These are phyloP conservation scores for Zygoascus hellenicus DNA, from an alignment of 1,139 yeast species.

Conservation along the genomic window DNA sequence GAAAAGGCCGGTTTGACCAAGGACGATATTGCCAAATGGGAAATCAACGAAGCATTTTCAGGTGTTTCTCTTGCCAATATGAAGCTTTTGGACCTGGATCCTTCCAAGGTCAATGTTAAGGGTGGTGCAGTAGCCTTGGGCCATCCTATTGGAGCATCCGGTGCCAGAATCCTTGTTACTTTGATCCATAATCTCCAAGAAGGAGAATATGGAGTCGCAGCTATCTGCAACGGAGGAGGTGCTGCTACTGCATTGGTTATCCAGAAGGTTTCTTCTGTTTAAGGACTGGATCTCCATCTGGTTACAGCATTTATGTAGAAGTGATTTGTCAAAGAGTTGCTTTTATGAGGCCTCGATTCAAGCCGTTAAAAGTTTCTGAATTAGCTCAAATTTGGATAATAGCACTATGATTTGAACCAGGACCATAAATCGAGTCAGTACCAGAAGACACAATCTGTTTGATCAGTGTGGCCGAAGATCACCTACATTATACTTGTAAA, in stretches of 20 bases:
- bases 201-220: constrained; percentile 89
- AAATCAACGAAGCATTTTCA: constrained; percentile 89
- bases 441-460: too few relatives aligned
- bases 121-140: constrained; percentile 98
- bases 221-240: constrained; percentile 96
- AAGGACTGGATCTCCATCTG: not conserved
- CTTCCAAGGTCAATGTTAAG: constrained; percentile 71
- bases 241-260: constrained; percentile 80
- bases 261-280: constrained; percentile 38
- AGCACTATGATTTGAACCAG: too few relatives aligned
- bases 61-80: constrained; percentile 89
- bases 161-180: constrained; percentile 86
- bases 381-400: too few relatives aligned
- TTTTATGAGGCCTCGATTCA: too few relatives aligned
- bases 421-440: too few relatives aligned
- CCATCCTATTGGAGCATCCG: constrained; percentile 93
- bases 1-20: constrained; percentile 47
- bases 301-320: too few relatives aligned
- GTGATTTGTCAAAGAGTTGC: too few relatives aligned
- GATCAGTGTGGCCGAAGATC: too few relatives aligned
- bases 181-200: constrained; percentile 66
- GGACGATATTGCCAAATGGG: constrained; percentile 57
- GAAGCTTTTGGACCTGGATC: constrained; percentile 57
- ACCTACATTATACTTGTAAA: too few relatives aligned
- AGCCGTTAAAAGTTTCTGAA: too few relatives aligned